Evolutionary conservation across 768 basidiomycete species (phyloP).

Genomic region (Exidia glandulosa): DNA sequence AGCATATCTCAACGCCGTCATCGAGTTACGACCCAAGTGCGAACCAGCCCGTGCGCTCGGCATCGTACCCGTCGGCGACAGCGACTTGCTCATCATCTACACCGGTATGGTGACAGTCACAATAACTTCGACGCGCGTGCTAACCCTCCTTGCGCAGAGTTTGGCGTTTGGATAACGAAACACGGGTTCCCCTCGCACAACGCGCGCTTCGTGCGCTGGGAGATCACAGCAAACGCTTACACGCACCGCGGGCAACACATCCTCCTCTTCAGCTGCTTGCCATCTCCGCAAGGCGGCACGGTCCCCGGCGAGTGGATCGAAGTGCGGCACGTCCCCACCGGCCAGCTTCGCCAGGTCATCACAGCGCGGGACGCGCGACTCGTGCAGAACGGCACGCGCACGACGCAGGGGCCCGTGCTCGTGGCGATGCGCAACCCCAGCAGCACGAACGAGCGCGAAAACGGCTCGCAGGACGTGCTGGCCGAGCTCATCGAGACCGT

Average conservation of each 20-base stretch:
- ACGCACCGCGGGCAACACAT: conserved; percentile 51
- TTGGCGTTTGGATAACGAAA: conserved; percentile 69
- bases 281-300: background rate
- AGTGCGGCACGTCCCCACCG: conserved; percentile 51
- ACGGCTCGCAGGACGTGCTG: conserved; percentile 50
- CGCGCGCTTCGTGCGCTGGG: conserved; percentile 65
- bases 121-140: background rate
- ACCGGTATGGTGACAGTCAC: conserved; percentile 40
- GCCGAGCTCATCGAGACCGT: conserved; percentile 60
- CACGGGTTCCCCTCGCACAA: conserved; percentile 54
- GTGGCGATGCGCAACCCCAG: conserved; percentile 38
- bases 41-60: conserved; percentile 55
- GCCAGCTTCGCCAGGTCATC: conserved; percentile 72
- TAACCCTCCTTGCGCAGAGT: conserved; percentile 28
- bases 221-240: conserved; percentile 53
- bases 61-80: conserved; percentile 39
- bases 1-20: conserved; percentile 45
- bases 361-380: conserved; percentile 61
- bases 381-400: conserved; percentile 33
- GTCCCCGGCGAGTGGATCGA: conserved; percentile 49
- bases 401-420: conserved; percentile 39
- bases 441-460: conserved; percentile 45
- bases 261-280: conserved; percentile 48
- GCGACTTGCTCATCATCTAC: conserved; percentile 61
- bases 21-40: conserved; percentile 46